These are phyloP conservation scores for Pezicula carpinea DNA, from an alignment of 2,329 filamentous ascomycete genomes.

Conservation along the genomic window DNA sequence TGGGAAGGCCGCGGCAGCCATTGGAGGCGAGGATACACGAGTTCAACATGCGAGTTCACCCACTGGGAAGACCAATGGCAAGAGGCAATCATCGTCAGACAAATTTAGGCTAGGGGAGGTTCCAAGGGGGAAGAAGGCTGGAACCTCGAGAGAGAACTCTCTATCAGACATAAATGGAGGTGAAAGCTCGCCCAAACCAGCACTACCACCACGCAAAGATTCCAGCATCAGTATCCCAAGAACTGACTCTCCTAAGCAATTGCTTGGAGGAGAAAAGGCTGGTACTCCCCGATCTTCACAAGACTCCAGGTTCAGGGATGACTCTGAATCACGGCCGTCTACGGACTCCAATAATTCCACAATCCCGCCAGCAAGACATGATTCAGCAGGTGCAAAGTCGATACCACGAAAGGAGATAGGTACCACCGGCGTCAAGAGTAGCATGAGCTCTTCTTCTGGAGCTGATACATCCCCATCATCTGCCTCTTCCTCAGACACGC, in stretches of 20 bases:
- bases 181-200: slow-evolving; percentile 31
- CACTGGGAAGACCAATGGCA: slow-evolving; percentile 28
- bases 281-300: slow-evolving; percentile 50
- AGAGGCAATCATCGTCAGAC: slow-evolving; percentile 36
- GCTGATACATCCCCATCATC: slow-evolving; percentile 28
- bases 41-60: slow-evolving; percentile 25
- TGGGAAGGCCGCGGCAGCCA: slow-evolving; percentile 19
- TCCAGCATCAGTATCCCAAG: slow-evolving; percentile 10
- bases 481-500: slow-evolving; percentile 26
- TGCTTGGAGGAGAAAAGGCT: slow-evolving; percentile 30
- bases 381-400: slow-evolving; percentile 45
- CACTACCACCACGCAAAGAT: slow-evolving; percentile 25
- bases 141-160: slow-evolving; percentile 30
- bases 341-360: slow-evolving; percentile 23
- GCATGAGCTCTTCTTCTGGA: slow-evolving; percentile 23
- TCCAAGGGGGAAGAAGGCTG: slow-evolving; percentile 58
- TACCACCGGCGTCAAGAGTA: slow-evolving; percentile 16
- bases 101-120: slow-evolving; percentile 79
- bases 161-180: slow-evolving; percentile 31
- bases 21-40: slow-evolving; percentile 22
- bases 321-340: slow-evolving; percentile 40
- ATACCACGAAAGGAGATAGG: slow-evolving; percentile 62
- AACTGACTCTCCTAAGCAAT: slow-evolving; percentile 20
- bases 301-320: slow-evolving; percentile 54
- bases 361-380: slow-evolving; percentile 47